Evolutionary conservation across 148 eudicot genomes (phyloP).

Genomic region (Chenopodium quinoa): DNA sequence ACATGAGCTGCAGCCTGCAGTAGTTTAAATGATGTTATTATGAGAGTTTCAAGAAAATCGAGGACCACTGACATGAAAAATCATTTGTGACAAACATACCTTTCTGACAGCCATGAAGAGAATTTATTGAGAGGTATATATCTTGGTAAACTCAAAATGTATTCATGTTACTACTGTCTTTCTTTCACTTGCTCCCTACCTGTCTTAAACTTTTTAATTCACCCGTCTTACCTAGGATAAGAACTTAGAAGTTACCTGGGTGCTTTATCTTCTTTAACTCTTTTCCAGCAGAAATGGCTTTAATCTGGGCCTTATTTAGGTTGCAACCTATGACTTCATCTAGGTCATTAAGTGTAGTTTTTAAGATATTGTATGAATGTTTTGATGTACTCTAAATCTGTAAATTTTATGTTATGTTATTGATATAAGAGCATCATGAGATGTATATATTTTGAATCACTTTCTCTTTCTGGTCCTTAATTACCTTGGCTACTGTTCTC

Average conservation of each 20-base stretch:
- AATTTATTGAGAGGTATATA: conserved; percentile 5
- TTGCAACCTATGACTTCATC: not conserved
- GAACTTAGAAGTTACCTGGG: not conserved
- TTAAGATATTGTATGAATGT: conserved; percentile 7
- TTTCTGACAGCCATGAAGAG: conserved; percentile 14
- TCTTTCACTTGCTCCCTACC: not conserved
- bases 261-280: not conserved
- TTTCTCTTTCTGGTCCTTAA: conserved; percentile 26
- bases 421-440: conserved; percentile 24
- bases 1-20: conserved; percentile 12
- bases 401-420: conserved; percentile 17
- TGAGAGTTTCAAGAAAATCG: not conserved
- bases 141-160: conserved; percentile 4
- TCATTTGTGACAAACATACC: not conserved
- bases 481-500: conserved; percentile 17
- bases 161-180: not conserved
- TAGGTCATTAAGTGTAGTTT: not conserved
- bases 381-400: conserved; percentile 16
- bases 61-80: conserved; percentile 10
- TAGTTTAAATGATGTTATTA: not conserved
- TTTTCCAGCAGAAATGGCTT: not conserved
- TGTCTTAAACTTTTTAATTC: not conserved
- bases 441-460: conserved; percentile 21
- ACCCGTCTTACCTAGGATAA: not conserved
- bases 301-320: not conserved